Conservation (phyloP, 129 eudicot genomes). For the Rutidosis leptorrhynchoides region DNA sequence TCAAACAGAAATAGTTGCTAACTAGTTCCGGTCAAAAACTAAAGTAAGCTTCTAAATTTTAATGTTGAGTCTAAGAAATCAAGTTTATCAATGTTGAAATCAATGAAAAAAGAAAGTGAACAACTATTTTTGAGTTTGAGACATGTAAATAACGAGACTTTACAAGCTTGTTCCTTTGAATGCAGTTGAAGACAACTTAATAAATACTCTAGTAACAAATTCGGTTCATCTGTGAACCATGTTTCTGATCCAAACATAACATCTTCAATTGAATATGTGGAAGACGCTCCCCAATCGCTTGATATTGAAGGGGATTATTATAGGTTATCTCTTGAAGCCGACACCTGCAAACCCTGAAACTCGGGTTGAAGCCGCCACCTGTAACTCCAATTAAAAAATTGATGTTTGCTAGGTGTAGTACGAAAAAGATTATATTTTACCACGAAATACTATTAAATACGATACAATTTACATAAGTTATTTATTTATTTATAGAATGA, state of each 20-base stretch:
- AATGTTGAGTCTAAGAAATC: conserved; percentile 37
- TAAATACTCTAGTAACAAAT: conserved; percentile 48
- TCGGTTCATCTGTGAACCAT: conserved; percentile 41
- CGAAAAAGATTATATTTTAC: too few relatives aligned
- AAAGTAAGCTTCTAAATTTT: too few relatives aligned
- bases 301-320: conserved; percentile 94
- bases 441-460: too few relatives aligned
- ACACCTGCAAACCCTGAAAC: conserved; percentile 46
- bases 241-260: conserved; percentile 44
- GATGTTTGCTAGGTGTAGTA: too few relatives aligned
- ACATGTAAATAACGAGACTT: conserved; percentile 85
- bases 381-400: too few relatives aligned
- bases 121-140: conserved; percentile 92
- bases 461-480: too few relatives aligned
- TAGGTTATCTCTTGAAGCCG: conserved; percentile 86
- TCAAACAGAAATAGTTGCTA: too few relatives aligned
- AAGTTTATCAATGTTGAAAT: conserved; percentile 27
- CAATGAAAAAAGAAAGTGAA: conserved; percentile 57
- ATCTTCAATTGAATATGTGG: conserved; percentile 55
- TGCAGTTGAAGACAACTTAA: conserved; percentile 64
- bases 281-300: conserved; percentile 67
- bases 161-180: conserved; percentile 93
- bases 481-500: too few relatives aligned
- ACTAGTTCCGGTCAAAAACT: too few relatives aligned
- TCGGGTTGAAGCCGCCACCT: too few relatives aligned